Conservation (phyloP, 2,329 filamentous ascomycete species). For the Cytospora mali region DNA sequence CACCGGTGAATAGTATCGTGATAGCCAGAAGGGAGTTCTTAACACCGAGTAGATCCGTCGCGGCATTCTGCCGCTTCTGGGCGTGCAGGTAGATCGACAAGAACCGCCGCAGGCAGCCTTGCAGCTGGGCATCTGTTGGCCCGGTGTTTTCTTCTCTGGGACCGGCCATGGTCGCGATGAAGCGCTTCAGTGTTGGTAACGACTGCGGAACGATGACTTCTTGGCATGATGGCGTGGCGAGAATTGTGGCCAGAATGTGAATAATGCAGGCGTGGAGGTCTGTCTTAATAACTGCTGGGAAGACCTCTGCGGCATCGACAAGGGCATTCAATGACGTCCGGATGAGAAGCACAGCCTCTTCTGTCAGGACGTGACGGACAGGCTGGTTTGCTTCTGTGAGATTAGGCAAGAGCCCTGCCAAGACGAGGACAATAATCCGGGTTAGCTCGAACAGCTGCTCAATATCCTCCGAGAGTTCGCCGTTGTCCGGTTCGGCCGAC, state of each 20-base stretch:
- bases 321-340: slow-evolving; percentile 81
- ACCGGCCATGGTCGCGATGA: slow-evolving; percentile 73
- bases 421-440: slow-evolving; percentile 89
- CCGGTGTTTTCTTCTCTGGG: slow-evolving; percentile 45
- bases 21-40: slow-evolving; percentile 90
- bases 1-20: slow-evolving; percentile 85
- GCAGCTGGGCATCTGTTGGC: slow-evolving; percentile 69
- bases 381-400: slow-evolving; percentile 67
- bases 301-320: slow-evolving; percentile 92
- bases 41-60: slow-evolving; percentile 81
- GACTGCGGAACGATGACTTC: slow-evolving; percentile 86
- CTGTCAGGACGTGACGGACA: slow-evolving; percentile 77
- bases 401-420: slow-evolving; percentile 85
- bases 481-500: slow-evolving; percentile 66
- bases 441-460: slow-evolving; percentile 98
- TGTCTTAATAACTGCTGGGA: slow-evolving; percentile 93
- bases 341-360: slow-evolving; percentile 82
- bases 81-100: slow-evolving; percentile 76
- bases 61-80: slow-evolving; percentile 68
- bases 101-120: slow-evolving; percentile 81
- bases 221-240: slow-evolving; percentile 86
- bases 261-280: slow-evolving; percentile 96
- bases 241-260: slow-evolving; percentile 92
- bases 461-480: slow-evolving; percentile 90
- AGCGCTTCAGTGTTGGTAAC: slow-evolving; percentile 88